These are phyloP conservation scores for Backusella liffmaniae DNA, from an alignment of 192 early-diverging fungal genomes.

Conservation along the genomic window DNA sequence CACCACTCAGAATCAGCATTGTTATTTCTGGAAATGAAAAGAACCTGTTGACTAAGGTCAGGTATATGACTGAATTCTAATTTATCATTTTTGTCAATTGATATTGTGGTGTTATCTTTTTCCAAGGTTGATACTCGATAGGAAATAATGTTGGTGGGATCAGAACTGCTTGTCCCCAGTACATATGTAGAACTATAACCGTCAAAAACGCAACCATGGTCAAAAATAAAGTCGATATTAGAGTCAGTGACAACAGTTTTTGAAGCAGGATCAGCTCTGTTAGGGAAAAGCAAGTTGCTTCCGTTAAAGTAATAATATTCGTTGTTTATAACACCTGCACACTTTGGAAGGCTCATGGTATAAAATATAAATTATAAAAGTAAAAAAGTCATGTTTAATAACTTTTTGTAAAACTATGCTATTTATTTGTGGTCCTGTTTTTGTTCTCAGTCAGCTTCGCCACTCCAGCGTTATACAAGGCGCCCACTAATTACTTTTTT, in stretches of 20 bases:
- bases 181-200: background rate
- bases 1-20: background rate
- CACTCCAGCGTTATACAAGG: background rate
- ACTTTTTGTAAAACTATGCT: background rate
- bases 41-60: background rate
- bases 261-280: background rate
- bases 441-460: conserved; percentile 1
- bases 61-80: background rate
- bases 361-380: background rate
- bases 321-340: background rate
- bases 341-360: background rate
- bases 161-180: background rate
- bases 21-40: background rate
- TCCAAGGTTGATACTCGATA: background rate
- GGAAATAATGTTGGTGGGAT: background rate
- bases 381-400: background rate
- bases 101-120: background rate
- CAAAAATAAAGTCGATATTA: background rate
- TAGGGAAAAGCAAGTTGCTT: background rate
- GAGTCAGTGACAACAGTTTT: background rate
- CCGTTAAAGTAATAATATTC: background rate
- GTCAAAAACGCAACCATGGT: background rate
- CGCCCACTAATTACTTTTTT: background rate
- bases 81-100: background rate
- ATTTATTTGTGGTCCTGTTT: background rate